These are phyloP conservation scores for Stevia rebaudiana DNA, from an alignment of 140 eudicot genomes.

Conservation along the genomic window DNA sequence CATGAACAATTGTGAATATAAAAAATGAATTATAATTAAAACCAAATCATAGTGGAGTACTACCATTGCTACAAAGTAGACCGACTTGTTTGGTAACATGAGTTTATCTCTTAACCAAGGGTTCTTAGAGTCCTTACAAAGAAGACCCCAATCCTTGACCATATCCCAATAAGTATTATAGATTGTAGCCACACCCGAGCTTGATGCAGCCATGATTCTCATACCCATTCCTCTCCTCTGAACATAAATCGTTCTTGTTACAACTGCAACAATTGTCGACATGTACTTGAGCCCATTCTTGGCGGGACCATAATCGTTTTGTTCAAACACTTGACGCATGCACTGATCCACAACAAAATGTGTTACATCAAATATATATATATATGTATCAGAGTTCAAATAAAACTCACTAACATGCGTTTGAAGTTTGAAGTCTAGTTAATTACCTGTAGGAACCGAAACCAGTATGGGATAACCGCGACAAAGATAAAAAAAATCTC, in stretches of 20 bases:
- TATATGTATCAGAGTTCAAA: neutral
- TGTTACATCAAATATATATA: neutral
- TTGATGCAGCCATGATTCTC: constrained; percentile 46
- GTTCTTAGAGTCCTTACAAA: constrained; percentile 42
- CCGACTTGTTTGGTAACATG: constrained; percentile 34
- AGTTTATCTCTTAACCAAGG: constrained; percentile 61
- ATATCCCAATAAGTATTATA: constrained; percentile 56
- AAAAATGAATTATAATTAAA: neutral
- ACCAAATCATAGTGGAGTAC: no score
- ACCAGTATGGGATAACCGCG: constrained; percentile 62
- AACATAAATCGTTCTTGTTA: constrained; percentile 47
- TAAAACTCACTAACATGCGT: neutral
- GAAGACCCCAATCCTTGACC: constrained; percentile 62
- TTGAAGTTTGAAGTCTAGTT: constrained; percentile 5
- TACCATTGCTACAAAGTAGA: constrained; percentile 51
- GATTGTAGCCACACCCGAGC: constrained; percentile 54
- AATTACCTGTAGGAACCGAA: constrained; percentile 58
- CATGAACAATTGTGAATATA: neutral
- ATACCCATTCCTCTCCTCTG: constrained; percentile 27
- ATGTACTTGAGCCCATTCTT: constrained; percentile 55
- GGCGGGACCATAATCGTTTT: constrained; percentile 35
- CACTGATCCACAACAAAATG: constrained; percentile 32
- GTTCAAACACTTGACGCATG: constrained; percentile 43
- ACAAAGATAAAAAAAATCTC: constrained; percentile 32
- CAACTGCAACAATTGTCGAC: constrained; percentile 58